Percentiles rank a stretch among this genome's conserved stretches.
Evolutionary conservation across 768 basidiomycete species (phyloP).

Genomic region (Kwoniella mangroviensis): DNA sequence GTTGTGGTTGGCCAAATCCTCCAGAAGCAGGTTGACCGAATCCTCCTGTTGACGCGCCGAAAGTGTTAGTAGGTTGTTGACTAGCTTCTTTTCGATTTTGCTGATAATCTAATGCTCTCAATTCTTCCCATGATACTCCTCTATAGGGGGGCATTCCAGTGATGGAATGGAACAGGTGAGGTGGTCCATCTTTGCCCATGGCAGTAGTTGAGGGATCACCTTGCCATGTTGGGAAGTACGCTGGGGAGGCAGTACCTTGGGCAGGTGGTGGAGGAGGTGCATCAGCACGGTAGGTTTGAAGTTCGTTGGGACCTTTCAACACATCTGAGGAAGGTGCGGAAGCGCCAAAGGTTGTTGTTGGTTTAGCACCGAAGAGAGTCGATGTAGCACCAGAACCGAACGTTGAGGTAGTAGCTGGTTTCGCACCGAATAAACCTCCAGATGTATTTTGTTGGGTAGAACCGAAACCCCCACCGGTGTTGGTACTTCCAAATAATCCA

Average conservation of each 20-base stretch:
- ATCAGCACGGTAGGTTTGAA: constrained; percentile 35
- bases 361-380: constrained; percentile 60
- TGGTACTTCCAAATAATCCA: constrained; percentile 35
- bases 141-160: constrained; percentile 48
- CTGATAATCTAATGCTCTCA: constrained; percentile 53
- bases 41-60: constrained; percentile 47
- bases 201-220: constrained; percentile 35
- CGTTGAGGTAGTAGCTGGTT: constrained; percentile 26
- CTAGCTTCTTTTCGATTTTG: constrained; percentile 44
- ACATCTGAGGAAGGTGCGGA: constrained; percentile 36
- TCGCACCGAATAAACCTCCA: constrained; percentile 60
- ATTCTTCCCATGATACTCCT: constrained; percentile 45
- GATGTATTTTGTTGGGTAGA: constrained; percentile 22
- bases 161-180: constrained; percentile 51
- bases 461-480: constrained; percentile 40
- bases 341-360: constrained; percentile 47
- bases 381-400: constrained; percentile 59
- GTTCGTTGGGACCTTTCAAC: constrained; percentile 23
- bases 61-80: constrained; percentile 41
- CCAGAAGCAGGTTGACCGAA: constrained; percentile 49
- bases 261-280: constrained; percentile 61
- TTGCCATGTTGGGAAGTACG: constrained; percentile 64
- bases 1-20: constrained; percentile 31
- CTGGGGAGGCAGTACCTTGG: constrained; percentile 71
- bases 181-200: constrained; percentile 63